Conservation (phyloP, 2,329 filamentous ascomycete genomes). For the Colletotrichum sp. region DNA sequence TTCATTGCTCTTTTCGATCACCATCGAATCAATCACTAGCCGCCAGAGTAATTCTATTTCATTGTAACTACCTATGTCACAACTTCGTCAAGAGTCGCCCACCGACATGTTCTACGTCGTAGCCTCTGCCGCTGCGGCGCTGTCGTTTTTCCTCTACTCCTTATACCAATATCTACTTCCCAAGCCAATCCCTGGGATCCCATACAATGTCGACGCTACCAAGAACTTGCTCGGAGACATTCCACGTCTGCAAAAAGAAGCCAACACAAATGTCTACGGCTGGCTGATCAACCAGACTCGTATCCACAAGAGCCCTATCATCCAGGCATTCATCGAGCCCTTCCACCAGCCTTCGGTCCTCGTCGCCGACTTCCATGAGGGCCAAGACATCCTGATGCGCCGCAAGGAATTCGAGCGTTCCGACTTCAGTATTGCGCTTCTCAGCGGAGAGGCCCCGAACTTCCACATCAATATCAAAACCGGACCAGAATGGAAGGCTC, state of each 20-base stretch:
- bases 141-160: background rate
- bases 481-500: conserved; percentile 33
- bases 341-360: conserved; percentile 33
- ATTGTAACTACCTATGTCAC: too few relatives aligned
- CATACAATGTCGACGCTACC: background rate
- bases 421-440: conserved; percentile 11
- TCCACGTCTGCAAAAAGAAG: background rate
- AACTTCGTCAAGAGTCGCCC: background rate
- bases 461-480: conserved; percentile 39
- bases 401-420: conserved; percentile 39
- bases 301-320: conserved; percentile 16
- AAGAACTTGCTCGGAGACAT: background rate
- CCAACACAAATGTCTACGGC: background rate
- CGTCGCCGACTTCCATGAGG: conserved; percentile 35
- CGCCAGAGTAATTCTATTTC: too few relatives aligned
- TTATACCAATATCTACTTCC: background rate
- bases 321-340: conserved; percentile 38
- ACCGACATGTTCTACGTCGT: background rate
- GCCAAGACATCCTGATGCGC: conserved; percentile 35
- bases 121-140: background rate
- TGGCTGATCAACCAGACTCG: background rate
- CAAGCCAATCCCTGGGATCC: background rate
- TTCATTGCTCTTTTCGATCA: background rate
- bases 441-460: conserved; percentile 17
- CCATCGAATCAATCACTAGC: background rate